A percentile compares a stretch with the other conserved stretches of the same genome.
Evolutionary conservation across 345 rosid genomes (phyloP).

Genomic region (Sisymbrium altissimum): DNA sequence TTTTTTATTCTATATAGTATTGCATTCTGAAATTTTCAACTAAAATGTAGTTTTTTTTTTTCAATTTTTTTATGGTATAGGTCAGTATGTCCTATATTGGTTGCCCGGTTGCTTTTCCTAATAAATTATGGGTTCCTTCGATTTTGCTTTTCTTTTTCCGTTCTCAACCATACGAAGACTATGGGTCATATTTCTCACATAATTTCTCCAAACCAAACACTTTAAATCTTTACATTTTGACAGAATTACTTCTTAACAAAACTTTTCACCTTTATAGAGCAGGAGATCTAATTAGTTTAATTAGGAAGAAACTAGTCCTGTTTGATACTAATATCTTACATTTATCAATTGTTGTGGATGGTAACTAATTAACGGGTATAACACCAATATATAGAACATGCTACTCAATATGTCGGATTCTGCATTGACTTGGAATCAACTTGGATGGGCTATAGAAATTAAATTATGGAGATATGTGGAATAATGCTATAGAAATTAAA

Average conservation of each 20-base stretch:
- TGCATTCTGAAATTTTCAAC: not conserved
- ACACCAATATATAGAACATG: constrained; percentile 1
- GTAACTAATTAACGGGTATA: not conserved
- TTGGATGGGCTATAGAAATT: constrained; percentile 2
- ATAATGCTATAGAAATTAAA: too few species aligned
- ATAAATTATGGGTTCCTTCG: not conserved
- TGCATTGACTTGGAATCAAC: constrained; percentile 23
- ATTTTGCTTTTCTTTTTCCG: not conserved
- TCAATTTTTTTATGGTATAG: not conserved
- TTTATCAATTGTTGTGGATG: not conserved
- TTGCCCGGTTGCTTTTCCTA: not conserved
- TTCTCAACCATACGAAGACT: not conserved
- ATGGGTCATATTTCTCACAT: not conserved
- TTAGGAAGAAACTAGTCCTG: not conserved
- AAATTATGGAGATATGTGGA: not conserved
- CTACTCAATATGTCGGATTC: constrained; percentile 30
- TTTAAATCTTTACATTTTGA: not conserved
- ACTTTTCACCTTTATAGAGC: not conserved
- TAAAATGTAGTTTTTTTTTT: not conserved
- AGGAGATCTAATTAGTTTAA: not conserved
- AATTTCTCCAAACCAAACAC: not conserved
- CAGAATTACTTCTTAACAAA: not conserved
- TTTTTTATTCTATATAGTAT: not conserved
- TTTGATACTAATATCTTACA: not conserved
- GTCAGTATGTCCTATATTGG: not conserved